phyloP scores from a whole-genome alignment of 495 filamentous ascomycete genomes.

The Talaromyces thailandensis region DNA sequence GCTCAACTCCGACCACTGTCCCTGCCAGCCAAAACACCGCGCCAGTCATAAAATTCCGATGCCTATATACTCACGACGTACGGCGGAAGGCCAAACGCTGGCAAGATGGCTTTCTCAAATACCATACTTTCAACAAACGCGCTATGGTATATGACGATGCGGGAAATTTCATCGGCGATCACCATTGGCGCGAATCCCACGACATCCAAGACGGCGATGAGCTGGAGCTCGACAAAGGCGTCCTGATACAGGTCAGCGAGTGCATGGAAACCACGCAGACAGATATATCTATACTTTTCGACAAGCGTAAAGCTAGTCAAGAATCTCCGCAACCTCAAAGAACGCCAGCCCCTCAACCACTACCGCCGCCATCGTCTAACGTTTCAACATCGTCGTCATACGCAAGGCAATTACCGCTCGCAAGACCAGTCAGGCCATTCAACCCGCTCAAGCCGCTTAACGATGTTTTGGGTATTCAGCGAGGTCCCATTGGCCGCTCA shows the following conservation, averaged over 20 bases:
- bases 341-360: constrained; percentile 3
- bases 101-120: constrained; percentile 84
- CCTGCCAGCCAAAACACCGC: constrained; percentile 55
- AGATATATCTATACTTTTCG: constrained; percentile 63
- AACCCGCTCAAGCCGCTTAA: constrained; percentile 48
- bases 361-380: constrained; percentile 13
- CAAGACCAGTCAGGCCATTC: constrained; percentile 31
- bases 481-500: constrained; percentile 35
- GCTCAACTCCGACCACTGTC: background rate
- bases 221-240: constrained; percentile 65
- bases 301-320: constrained; percentile 41
- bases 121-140: constrained; percentile 85
- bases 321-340: constrained; percentile 3
- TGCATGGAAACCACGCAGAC: constrained; percentile 61
- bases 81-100: constrained; percentile 82
- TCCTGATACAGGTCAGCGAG: constrained; percentile 73
- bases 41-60: constrained; percentile 67
- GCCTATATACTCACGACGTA: constrained; percentile 79
- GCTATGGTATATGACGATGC: constrained; percentile 83
- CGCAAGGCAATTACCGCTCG: constrained; percentile 19
- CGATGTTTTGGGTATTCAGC: constrained; percentile 47
- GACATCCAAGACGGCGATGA: constrained; percentile 71
- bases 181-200: constrained; percentile 63
- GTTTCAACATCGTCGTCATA: constrained; percentile 17
- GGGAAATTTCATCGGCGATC: constrained; percentile 75